Evolutionary conservation across 768 basidiomycete species (phyloP), one percentile per base, ranked within the genome.

Genomic region (Antrodiella citrinella): DNA sequence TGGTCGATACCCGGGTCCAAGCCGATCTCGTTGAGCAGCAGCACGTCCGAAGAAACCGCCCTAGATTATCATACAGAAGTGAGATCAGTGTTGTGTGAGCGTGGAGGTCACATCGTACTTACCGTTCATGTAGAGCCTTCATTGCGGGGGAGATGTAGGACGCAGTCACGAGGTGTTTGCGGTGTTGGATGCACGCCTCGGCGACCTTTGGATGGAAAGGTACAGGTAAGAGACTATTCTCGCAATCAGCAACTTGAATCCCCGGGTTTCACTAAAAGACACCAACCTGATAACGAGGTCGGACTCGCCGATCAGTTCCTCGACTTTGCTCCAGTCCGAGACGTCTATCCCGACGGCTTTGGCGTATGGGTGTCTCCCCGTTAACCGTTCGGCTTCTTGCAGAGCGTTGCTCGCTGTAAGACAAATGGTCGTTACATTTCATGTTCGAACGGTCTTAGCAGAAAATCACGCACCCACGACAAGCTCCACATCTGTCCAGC

Each of bases 1-100:
- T 93, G 91, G 65, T 93, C 91, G 49, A 94, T 82, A 2, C 91
- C 91, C 0, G 91, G 91, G 62, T 94, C 91, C 0, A 93, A 72
- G 1, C 89, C 88, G 30, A 95, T 90, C 66, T 97, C 94, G 56
- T 91, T 94, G 40, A 96, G 72, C 1, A 96, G 68, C 1, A 94
- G 68, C 4, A 94, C 77, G 26, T 78, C 77, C 1, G 81, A 75
- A 3, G 72, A 60, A 30, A 71, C 53, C 3, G 91, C 89, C 3
- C 89, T 85, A 38, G 40, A 21, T 11, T 12, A 3, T 30, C 22
- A 13, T 26, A 39, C n/a, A 21, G 30, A 9, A 26, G 4, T 26
- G 13, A 47, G 50, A 18, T 30, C 42, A 21, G 10, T 4, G 15
- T n/a, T 35, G 4, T 2, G 45, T 9, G 21, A 12, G 19, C 11